A percentile compares a stretch with the other conserved stretches of the same genome.
These are phyloP conservation scores for Terana coerulea DNA, from an alignment of 768 basidiomycete species.

Conservation along the genomic window DNA sequence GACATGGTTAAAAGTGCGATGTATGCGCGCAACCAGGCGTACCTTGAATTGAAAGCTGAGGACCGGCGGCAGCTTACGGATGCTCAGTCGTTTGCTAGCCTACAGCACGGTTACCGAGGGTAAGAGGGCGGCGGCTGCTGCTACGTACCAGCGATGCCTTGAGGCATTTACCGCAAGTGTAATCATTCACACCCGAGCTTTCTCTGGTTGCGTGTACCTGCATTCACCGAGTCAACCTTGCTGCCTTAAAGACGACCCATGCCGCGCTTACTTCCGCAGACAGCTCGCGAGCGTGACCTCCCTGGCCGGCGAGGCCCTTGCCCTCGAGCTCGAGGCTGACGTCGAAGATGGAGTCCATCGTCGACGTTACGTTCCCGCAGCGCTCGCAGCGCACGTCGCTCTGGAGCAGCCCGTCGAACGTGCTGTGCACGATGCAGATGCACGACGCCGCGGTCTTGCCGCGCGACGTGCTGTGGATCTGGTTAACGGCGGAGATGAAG, in stretches of 20 bases:
- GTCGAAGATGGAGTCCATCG: constrained; percentile 87
- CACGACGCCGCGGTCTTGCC: constrained; percentile 76
- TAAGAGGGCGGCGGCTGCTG: background rate
- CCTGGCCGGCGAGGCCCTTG: constrained; percentile 40
- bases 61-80: constrained; percentile 83
- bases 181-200: constrained; percentile 77
- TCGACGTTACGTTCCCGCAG: constrained; percentile 74
- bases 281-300: constrained; percentile 73
- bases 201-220: constrained; percentile 86
- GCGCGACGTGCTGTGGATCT: constrained; percentile 77
- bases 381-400: constrained; percentile 88
- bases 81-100: constrained; percentile 81
- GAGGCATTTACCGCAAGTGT: constrained; percentile 79
- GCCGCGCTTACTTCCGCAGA: constrained; percentile 54
- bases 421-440: constrained; percentile 88
- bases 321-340: constrained; percentile 80
- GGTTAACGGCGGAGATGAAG: constrained; percentile 80
- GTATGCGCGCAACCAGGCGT: background rate
- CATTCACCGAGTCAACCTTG: too few species aligned
- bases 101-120: constrained; percentile 38
- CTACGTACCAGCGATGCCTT: constrained; percentile 57
- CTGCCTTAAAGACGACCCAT: constrained; percentile 1
- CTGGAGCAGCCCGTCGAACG: constrained; percentile 82
- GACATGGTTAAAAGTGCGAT: background rate
- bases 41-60: constrained; percentile 96